Base-by-base conservation (phyloP, 192 early-diverging fungal genomes). In the Kappamyces sp. region DNA sequence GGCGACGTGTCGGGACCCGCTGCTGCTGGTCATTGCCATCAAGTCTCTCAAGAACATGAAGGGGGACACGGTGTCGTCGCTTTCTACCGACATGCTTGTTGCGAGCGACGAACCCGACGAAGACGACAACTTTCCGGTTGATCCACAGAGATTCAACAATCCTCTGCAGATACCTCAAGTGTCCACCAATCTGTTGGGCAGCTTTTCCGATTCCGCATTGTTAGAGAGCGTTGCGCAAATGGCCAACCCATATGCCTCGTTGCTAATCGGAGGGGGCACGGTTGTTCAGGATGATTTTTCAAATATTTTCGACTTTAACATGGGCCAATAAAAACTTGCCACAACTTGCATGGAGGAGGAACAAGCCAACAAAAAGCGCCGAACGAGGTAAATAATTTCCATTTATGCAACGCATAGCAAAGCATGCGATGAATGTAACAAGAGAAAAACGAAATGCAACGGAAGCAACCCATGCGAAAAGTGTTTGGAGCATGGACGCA, bases 271-370 rank as follows among this genome's bases (percentile, higher is more conserved):
- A 0, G 36, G 45, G 32, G 55, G 55, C 7, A 22, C 34, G 31
- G 15, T 42, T 22, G 40, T 30, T 5, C 5, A 15, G 5, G 55
- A 58, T 34, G 45, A 12, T 29, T 58, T 58, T 45, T 42, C 41
- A 43, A 22, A 34, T 11, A 6, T 55, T 5, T 55, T 55, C 45
- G 54, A 55, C 14, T 55, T 55, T 39, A 29, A n/a, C 11, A 52
- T 52, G 50, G 36, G 40, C 12, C 36, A 52, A 52, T 52, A 52
- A 12, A 52, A 34, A 52, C 50, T 39, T n/a, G 50, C 40, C 15
- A 34, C 50, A 52, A 29, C 11, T 12, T 39, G 36, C n/a, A 7
- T 52, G 4, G 22, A 38, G 40, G 15, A 29, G 22, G 29, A 12
- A 9, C 31, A 39, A 29, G 15, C 40, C 4, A 39, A 52, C 7